These are phyloP conservation scores for Plasmodium knowlesi DNA, from an alignment of 169 alveolate genomes.

Conservation along the genomic window DNA sequence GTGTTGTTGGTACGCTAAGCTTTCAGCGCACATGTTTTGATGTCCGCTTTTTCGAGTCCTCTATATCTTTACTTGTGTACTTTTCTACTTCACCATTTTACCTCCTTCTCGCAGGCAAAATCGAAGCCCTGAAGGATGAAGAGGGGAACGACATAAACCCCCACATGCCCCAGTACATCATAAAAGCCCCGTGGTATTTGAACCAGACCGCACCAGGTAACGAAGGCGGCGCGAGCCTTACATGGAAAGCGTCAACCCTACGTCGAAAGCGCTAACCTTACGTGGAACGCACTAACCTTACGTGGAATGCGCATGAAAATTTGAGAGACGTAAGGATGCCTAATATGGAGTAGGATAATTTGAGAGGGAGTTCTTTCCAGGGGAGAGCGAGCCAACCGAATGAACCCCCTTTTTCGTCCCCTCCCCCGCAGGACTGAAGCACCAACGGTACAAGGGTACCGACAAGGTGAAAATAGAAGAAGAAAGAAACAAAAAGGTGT, in stretches of 20 bases:
- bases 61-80: background rate
- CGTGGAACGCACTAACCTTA: no score
- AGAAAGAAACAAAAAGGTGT: constrained; percentile 78
- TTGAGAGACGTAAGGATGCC: no score
- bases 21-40: background rate
- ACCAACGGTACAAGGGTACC: constrained; percentile 82
- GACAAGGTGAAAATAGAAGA: constrained; percentile 76
- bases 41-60: background rate
- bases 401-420: background rate
- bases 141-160: constrained; percentile 86
- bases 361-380: background rate
- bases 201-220: constrained; percentile 82
- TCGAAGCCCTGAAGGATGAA: constrained; percentile 79
- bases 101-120: constrained; percentile 31
- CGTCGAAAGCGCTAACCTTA: no score
- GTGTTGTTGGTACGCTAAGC: background rate
- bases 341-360: background rate
- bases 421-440: constrained; percentile 78
- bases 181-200: constrained; percentile 91
- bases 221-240: background rate
- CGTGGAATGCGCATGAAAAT: no score
- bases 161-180: constrained; percentile 89
- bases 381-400: background rate
- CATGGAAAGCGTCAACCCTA: no score
- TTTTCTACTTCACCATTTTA: background rate